Evolutionary conservation across 225 moss, liverwort and hornwort species (phyloP).

Genomic region (Sphagnum tenellum): DNA sequence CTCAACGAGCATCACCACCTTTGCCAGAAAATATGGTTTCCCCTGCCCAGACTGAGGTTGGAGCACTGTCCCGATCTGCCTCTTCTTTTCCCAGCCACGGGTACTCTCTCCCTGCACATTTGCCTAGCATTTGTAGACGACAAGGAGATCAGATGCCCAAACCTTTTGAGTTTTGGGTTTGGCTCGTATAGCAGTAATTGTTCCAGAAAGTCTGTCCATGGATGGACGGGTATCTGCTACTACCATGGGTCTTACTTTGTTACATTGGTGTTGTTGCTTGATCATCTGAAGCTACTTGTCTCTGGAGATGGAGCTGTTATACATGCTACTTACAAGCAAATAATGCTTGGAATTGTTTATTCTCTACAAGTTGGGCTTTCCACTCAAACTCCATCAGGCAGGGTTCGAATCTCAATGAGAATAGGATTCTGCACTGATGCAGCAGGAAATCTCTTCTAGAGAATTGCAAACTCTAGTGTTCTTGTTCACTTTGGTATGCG

Average conservation of each 20-base stretch:
- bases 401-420: constrained; percentile 34
- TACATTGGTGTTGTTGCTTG: not conserved
- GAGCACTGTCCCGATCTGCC: constrained; percentile 46
- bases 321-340: constrained; percentile 37
- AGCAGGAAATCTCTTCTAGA: constrained; percentile 62
- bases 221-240: not conserved
- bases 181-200: too few relatives aligned
- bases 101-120: constrained; percentile 13
- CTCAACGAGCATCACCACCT: constrained; percentile 43
- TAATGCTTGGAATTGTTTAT: constrained; percentile 40
- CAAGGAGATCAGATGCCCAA: too few relatives aligned
- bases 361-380: constrained; percentile 55
- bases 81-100: constrained; percentile 52
- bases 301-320: constrained; percentile 55
- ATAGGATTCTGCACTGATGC: constrained; percentile 46
- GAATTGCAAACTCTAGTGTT: constrained; percentile 33
- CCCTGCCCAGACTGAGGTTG: constrained; percentile 57
- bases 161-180: too few relatives aligned
- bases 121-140: not conserved
- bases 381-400: constrained; percentile 33
- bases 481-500: constrained; percentile 56
- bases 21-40: constrained; percentile 48
- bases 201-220: too few relatives aligned
- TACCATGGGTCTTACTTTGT: not conserved
- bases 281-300: constrained; percentile 42